Evolutionary conservation across 2,329 filamentous ascomycete species (phyloP), one percentile per base, ranked within the genome.

Genomic region (Monilinia aucupariae): DNA sequence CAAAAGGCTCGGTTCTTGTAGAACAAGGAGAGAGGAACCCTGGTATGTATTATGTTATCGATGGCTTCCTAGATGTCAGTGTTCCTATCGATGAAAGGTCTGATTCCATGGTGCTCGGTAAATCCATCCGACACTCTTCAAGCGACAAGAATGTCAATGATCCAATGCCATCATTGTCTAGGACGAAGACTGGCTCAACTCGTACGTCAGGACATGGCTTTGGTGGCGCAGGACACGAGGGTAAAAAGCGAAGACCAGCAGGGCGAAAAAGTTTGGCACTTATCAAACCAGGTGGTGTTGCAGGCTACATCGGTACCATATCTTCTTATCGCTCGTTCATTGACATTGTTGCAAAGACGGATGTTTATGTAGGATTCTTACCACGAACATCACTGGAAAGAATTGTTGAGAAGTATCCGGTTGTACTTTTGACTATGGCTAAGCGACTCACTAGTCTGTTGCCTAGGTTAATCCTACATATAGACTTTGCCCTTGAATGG

Each of bases 401-500:
- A 67, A 94, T 99, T 53, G 91, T 96, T 1, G 94, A 99, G 68
- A 87, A 86, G 68, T 94, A 97, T 72, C 94, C 94, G 0, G 90
- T 96, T 48, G 89, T 97, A 4, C 79, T 99, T 12, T 79, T 99
- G 52, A 99, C 96, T 0, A 92, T 99, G 88, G 94, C 94, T 0
- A 99, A 99, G 77, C 83, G 94, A 54, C 79, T 99, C 64, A 97
- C 96, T 0, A 92, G 87, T 66, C 84, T 99, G 7, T 79, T 99
- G 4, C 94, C 96, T 0, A 86, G 91, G 17, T 79, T 99, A 60
- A 92, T 99, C 66, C 80, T 97, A 20, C 94, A 99, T 72, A 97
- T 99, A 67, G 94, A 99, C 75, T 99, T 99, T 77, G 94, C 94
- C 4, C 81, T 99, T 22, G 96, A 99, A 78, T 99, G 96, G 94